Percentiles rank a stretch among this genome's conserved stretches.
Evolutionary conservation across 495 filamentous ascomycete genomes (phyloP).

Genomic region (Xylaria grammica): DNA sequence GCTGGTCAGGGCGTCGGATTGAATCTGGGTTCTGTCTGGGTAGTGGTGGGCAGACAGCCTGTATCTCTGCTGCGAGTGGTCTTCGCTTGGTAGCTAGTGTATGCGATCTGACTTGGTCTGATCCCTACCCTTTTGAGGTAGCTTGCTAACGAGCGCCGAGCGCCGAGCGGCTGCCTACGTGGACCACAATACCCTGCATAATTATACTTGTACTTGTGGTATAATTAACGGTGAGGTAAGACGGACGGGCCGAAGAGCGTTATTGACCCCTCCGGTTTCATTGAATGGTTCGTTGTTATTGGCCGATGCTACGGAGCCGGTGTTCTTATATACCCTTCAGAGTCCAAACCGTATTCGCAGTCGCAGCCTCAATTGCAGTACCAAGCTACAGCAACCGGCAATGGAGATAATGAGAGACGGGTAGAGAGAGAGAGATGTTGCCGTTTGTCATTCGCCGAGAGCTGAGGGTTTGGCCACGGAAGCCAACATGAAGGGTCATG

Average conservation of each 20-base stretch:
- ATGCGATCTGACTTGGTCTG: neutral
- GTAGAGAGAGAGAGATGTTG: constrained; percentile 5
- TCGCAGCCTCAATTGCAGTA: neutral
- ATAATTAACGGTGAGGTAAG: neutral
- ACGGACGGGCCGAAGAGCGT: neutral
- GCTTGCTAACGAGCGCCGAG: neutral
- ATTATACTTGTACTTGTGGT: neutral
- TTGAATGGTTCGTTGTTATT: neutral
- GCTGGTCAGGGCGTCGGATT: too few species aligned
- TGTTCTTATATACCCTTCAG: neutral
- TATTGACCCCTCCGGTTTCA: neutral
- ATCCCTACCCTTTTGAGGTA: neutral
- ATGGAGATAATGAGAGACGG: neutral
- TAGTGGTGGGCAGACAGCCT: too few species aligned
- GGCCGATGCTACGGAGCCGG: neutral
- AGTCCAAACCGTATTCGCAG: neutral
- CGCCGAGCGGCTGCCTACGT: neutral
- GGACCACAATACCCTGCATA: neutral
- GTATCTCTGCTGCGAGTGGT: too few species aligned
- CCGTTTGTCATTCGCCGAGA: too few species aligned
- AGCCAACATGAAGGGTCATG: constrained; percentile 1
- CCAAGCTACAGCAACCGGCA: neutral
- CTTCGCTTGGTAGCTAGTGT: too few species aligned
- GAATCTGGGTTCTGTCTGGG: too few species aligned
- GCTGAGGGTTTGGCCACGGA: neutral